Percentiles rank a stretch among this genome's conserved stretches.
These are phyloP conservation scores for Grosmannia serpens DNA, from an alignment of 2,329 filamentous ascomycete genomes.

Conservation along the genomic window DNA sequence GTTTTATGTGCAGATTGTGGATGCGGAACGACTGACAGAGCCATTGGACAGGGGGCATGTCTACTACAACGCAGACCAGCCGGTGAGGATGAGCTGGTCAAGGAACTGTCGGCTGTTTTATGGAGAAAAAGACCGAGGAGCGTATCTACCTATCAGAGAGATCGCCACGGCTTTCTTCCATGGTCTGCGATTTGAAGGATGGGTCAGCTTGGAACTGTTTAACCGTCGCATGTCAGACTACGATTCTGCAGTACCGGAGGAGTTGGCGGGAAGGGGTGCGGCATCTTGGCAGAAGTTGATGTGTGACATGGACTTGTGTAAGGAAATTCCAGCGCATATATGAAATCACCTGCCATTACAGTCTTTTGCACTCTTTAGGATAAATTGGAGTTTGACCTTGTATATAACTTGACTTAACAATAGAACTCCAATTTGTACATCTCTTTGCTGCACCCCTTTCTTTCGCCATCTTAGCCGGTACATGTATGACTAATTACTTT, in stretches of 20 bases:
- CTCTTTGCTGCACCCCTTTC: too few relatives aligned
- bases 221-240: conserved; percentile 37
- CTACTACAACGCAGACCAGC: conserved; percentile 42
- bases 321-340: too few relatives aligned
- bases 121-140: conserved; percentile 40
- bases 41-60: conserved; percentile 39
- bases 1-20: conserved; percentile 52
- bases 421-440: too few relatives aligned
- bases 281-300: conserved; percentile 33
- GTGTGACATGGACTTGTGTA: background rate
- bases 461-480: too few relatives aligned
- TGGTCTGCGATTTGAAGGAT: conserved; percentile 45
- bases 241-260: conserved; percentile 30
- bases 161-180: conserved; percentile 41
- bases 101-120: conserved; percentile 50
- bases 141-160: conserved; percentile 45
- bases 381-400: too few relatives aligned
- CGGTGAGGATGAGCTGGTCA: conserved; percentile 52
- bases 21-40: conserved; percentile 39
- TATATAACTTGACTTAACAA: too few relatives aligned
- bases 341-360: too few relatives aligned
- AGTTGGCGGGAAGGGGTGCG: conserved; percentile 39
- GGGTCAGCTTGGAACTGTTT: conserved; percentile 51
- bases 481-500: too few relatives aligned
- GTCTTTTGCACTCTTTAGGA: too few relatives aligned